phyloP scores from a whole-genome alignment of 75 land plant species.

The Picea sitchensis region DNA sequence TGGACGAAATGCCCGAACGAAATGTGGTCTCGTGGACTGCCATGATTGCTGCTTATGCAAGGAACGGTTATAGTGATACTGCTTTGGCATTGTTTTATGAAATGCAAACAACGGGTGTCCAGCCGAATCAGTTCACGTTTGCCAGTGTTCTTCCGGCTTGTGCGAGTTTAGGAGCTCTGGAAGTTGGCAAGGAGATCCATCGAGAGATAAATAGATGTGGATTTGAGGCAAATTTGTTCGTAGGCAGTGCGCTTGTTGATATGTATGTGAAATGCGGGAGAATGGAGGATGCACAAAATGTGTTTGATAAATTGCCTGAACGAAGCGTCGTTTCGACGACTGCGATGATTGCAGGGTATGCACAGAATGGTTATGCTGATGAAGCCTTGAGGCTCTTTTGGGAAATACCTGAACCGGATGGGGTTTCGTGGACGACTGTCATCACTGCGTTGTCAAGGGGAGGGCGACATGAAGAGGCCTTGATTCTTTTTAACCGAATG shows the following conservation, averaged over 20 bases:
- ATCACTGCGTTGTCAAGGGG: no score
- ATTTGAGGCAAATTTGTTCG: slow-evolving; percentile 6
- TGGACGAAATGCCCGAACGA: neutral
- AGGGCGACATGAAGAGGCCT: no score
- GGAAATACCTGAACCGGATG: slow-evolving; percentile 10
- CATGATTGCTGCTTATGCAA: slow-evolving; percentile 3
- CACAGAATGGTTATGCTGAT: slow-evolving; percentile 7
- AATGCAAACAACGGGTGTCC: no score
- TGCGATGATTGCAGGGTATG: slow-evolving; percentile 20
- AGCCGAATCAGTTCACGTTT: no score
- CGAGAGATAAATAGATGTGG: slow-evolving; percentile 7
- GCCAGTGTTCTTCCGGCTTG: no score
- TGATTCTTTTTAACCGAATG: no score
- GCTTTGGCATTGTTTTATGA: no score
- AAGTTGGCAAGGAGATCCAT: slow-evolving; percentile 3
- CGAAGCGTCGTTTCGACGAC: slow-evolving; percentile 10
- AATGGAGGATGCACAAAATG: slow-evolving; percentile 1
- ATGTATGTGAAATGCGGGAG: slow-evolving; percentile 22
- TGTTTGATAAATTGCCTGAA: slow-evolving; percentile 1
- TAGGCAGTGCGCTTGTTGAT: slow-evolving; percentile 9
- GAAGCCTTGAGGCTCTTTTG: slow-evolving; percentile 14
- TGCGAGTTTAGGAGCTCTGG: no score
- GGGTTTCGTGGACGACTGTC: no score
- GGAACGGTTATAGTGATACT: no score
- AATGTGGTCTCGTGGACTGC: slow-evolving; percentile 11